Evolutionary conservation across 441 rosid genomes (phyloP), one percentile per base, ranked within the genome.

Genomic region (Euphorbia schlechtendalii): DNA sequence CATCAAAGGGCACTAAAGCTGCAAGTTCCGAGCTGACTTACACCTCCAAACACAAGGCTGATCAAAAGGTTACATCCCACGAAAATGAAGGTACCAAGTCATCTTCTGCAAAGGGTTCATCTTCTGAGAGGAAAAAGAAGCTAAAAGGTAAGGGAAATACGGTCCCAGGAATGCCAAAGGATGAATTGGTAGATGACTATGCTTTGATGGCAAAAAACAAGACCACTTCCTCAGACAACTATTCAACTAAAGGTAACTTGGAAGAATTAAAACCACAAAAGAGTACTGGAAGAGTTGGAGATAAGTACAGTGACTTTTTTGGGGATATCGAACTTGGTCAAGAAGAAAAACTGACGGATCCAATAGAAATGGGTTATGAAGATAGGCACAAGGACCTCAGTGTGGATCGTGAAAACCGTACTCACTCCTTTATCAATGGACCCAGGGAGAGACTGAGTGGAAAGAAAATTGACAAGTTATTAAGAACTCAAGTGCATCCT

Each of bases 311-410:
- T 76, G 98, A 85, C 17, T 86, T 86, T 77, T 86, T 89, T 71
- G 97, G 99, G 66, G 99, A 89, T 58, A 70, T 79, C 6, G 95
- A 81, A 62, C 72, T 79, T 58, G 93, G 82, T 55, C 80, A 70
- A 63, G 93, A 86, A 71, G 90, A 85, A 74, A 82, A 75, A 63
- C 80, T 41, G 21, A 56, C 32, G 34, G 73, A 71, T 75, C 69
- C 71, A 21, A 14, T 73, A 69, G 83, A 76, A 48, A 76, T 66
- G 41, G 67, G 59, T 56, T 49, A 73, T 60, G 79, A 74, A 60
- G 78, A 74, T 55, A 63, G 61, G 71, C 53, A 30, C 73, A 82
- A 79, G 72, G 84, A 77, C 68, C 64, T 67, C 55, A 74, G 71
- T 32, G 57, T 68, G 66, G 70, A 71, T 70, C 85, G 74, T 71